Base-by-base conservation (phyloP, 1,284 basidiomycete genomes). In the Chondrostereum purpureum region DNA sequence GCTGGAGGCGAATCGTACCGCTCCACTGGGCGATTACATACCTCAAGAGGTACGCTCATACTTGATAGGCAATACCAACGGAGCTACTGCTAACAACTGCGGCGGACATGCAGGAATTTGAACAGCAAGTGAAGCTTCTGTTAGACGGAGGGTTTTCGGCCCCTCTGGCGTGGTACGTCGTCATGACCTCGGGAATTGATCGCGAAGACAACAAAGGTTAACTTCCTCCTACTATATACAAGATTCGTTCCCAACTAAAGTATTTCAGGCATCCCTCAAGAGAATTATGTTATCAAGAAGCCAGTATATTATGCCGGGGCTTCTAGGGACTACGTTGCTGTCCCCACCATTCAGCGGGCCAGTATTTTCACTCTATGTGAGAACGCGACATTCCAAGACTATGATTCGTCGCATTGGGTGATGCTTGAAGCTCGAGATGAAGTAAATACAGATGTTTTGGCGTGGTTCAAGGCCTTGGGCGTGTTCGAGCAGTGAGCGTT, bases 121-220 rank as follows among this genome's bases (percentile, higher is more conserved):
- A 50, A 4, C 43, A 41, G 13, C 50, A 57, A 23, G 55, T 53
- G 27, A 46, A 55, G 10, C 44, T 37, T 8, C 50, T 65, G 23
- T 43, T 55, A 22, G 44, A 58, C 22, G 51, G 56, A 5, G 64
- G 67, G 3, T 45, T 67, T 14, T 42, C 49, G 5, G 63, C 45
- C 0, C 58, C 67, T 11, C 43, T 61, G 12, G 54, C 54, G 41
- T 70, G 62, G 61, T 69, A 68, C 54, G 62, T 58, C 43, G 50
- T 55, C 13, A 39, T 58, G 37, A 52, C 56, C 6, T 48, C 42
- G 4, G 56, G 49, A 3, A 46, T 59, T 21, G 49, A 53, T 14
- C 34, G 42, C 16, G 54, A 58, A 44, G 62, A 67, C 24, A 54
- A 56, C 22, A 58, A 58, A 57, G 53, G 58, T 47, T 8, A 54